Base-by-base conservation (phyloP, 169 alveolate genomes). In the Eimeria praecox region DNA sequence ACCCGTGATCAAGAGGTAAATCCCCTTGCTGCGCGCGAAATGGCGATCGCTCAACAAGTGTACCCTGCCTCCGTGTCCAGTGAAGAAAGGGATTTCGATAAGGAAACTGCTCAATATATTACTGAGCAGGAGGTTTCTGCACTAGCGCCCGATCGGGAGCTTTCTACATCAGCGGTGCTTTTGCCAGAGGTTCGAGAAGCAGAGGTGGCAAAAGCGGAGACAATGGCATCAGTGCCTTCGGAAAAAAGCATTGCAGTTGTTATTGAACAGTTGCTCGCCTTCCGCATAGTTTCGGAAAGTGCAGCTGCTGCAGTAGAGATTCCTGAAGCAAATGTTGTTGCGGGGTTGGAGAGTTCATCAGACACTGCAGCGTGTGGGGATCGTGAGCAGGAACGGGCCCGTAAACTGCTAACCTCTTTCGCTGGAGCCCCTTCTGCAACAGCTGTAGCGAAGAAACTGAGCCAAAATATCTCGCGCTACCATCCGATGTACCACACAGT, bases 401-500 rank as follows among this genome's bases (percentile, higher is more conserved):
- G n/a, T 9, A n/a, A 69, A 0, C 42, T 9, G 27, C 77, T 9
- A 69, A 6, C n/a, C n/a, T 33, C 49, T 69, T 33, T 0, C 24
- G 12, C 44, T n/a, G 27, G 80, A 30, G 54, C 33, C 35, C 83
- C 30, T 35, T 38, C 83, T 38, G 83, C 83, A 73, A 5, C 83
- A 73, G 52, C 27, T 38, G 83, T 73, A 38, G 83, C 52, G 30
- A 73, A 73, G 20, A 38, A 1, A 22, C 52, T 73, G 38, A 38
- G 83, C 0, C 24, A 38, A 38, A 73, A 38, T 38, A 73, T 73
- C 30, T 73, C 18, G 83, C 83, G 83, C 83, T 38, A 18, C 22
- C 83, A 73, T 38, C 83, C 83, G 18, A 38, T 73, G 83, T 49
- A 24, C 46, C 42, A n/a, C n/a, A 46, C 89, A 80, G 69, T 49